Evolutionary conservation across 2,329 filamentous ascomycete species (phyloP).

Genomic region (Graphilbum fragrans): DNA sequence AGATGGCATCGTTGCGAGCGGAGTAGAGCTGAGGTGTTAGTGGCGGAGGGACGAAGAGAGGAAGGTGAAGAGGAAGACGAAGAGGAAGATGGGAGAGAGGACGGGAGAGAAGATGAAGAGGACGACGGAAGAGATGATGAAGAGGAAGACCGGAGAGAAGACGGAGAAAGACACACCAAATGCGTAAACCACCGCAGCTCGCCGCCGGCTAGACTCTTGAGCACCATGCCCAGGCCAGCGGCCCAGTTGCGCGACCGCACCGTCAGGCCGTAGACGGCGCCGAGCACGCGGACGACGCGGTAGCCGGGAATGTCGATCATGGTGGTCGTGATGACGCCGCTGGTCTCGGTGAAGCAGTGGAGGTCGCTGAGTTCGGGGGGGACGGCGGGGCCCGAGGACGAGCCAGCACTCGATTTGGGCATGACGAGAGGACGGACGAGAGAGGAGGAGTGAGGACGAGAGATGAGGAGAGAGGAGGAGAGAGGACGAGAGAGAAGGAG

Average conservation of each 20-base stretch:
- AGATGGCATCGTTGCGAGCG: slow-evolving; percentile 46
- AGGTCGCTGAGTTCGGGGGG: slow-evolving; percentile 23
- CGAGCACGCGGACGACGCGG: slow-evolving; percentile 42
- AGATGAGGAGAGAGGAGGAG: too few species aligned
- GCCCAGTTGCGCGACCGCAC: slow-evolving; percentile 42
- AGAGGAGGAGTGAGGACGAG: too few species aligned
- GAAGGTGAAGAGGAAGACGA: background rate
- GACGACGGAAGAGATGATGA: background rate
- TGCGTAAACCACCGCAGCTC: slow-evolving; percentile 48
- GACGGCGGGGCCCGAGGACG: slow-evolving; percentile 1
- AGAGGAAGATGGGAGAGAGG: background rate
- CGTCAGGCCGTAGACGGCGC: slow-evolving; percentile 33
- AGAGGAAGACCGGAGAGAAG: background rate
- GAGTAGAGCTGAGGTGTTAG: slow-evolving; percentile 36
- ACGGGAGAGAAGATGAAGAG: background rate
- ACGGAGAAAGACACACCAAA: slow-evolving; percentile 21
- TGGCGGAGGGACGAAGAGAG: background rate
- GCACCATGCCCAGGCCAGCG: slow-evolving; percentile 39
- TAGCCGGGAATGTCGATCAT: slow-evolving; percentile 54
- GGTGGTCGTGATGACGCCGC: slow-evolving; percentile 48
- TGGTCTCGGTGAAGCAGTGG: slow-evolving; percentile 41
- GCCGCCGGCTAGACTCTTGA: slow-evolving; percentile 45
- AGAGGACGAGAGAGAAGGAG: too few species aligned
- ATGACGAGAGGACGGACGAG: background rate
- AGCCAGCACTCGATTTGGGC: background rate